phyloP scores from a whole-genome alignment of 805 yeast genomes.

The Sungouiozyma ichnusensis region DNA sequence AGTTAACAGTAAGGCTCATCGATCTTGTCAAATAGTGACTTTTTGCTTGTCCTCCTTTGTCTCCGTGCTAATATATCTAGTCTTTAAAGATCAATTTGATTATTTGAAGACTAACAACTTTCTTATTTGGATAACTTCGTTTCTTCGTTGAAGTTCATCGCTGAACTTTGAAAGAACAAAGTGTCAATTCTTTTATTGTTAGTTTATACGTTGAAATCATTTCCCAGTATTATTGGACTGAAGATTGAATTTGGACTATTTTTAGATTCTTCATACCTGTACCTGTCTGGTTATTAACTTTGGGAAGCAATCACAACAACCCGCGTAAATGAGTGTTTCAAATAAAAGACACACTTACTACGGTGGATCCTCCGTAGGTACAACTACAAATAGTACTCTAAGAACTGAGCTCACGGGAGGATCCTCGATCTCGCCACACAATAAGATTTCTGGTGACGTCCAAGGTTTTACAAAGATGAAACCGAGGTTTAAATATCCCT shows the following conservation, averaged over 20 bases:
- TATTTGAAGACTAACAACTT: too few relatives aligned
- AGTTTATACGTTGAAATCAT: too few relatives aligned
- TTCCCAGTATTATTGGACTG: too few relatives aligned
- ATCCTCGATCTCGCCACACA: neutral
- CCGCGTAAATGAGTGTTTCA: constrained; percentile 5
- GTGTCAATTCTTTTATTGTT: too few relatives aligned
- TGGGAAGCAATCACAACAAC: neutral
- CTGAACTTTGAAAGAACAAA: too few relatives aligned
- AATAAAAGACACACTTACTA: constrained; percentile 23
- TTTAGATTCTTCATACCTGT: neutral
- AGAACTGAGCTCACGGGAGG: neutral
- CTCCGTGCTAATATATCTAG: too few relatives aligned
- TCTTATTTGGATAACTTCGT: too few relatives aligned
- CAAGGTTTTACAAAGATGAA: neutral
- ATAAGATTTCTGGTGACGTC: neutral
- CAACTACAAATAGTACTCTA: neutral
- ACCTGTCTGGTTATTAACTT: neutral
- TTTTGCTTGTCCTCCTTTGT: too few relatives aligned
- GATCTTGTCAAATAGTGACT: neutral
- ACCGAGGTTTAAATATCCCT: constrained; percentile 20
- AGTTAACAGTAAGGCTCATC: neutral
- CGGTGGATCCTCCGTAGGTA: constrained; percentile 15
- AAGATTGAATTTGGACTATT: neutral
- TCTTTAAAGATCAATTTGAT: neutral
- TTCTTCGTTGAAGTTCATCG: too few relatives aligned